Base-by-base conservation (phyloP, 495 filamentous ascomycete species). In the Aspergillus haitiensis region DNA sequence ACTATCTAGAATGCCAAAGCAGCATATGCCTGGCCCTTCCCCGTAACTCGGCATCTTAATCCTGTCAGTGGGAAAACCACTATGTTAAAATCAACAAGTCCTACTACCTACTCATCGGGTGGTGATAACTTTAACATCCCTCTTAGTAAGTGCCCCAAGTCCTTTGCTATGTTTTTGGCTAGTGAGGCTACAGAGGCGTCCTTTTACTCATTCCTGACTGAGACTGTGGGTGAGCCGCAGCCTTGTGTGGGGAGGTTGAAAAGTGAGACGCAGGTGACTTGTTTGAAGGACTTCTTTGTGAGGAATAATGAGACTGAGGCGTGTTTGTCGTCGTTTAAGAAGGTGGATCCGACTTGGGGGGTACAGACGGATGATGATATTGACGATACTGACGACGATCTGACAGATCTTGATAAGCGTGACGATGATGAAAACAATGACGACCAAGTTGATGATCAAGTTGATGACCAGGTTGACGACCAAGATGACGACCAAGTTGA, bases 231-330 rank as follows among this genome's bases (percentile, higher is more conserved):
- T 13, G 15, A 46, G 42, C 12, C 6, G 11, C 13, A 46, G 12
- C 42, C 42, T 46, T 46, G 42, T 46, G 15, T 3, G 15, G 42
- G 12, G 42, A 13, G 42, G 15, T 16, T 46, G 15, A 46, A 16
- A 16, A 46, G 12, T 8, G 12, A 46, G 42, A 8, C 13, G 42
- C 42, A 46, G 12, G 42, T 46, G 42, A 16, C 11, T 8, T 46
- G 42, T 16, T 16, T 46, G 42, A 46, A 16, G 15, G 42, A 46
- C 15, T 46, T n/a, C 18, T 46, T 46, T 13, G 42, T 5, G 42
- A 13, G 42, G 42, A 16, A 46, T n/a, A 46, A 46, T 15, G 42
- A 46, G 42, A 46, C 42, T 7, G 42, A 46, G 42, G 42, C 42
- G 12, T 46, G 42, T 46, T 8, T 7, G 42, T 13, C 3, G 11